Conservation (phyloP, 805 yeast species). For the Wickerhamomyces chaumierensis region DNA sequence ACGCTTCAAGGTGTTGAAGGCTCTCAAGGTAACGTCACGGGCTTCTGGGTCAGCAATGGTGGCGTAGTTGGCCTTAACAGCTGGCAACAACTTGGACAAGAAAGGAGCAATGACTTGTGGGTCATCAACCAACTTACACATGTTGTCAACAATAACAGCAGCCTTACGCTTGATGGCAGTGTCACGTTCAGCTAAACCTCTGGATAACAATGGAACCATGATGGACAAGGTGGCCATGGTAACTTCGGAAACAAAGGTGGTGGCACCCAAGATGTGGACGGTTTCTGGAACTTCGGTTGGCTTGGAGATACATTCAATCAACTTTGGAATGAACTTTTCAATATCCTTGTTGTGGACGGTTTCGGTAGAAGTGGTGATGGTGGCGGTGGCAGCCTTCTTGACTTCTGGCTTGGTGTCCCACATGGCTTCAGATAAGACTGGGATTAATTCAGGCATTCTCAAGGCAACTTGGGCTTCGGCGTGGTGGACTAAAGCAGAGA, state of each 20-base stretch:
- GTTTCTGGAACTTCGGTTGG: conserved; percentile 98
- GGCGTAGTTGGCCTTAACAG: conserved; percentile 85
- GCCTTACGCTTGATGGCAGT: conserved; percentile 99
- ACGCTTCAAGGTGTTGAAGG: conserved; percentile 93
- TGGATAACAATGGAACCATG: conserved; percentile 96
- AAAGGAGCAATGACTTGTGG: conserved; percentile 99
- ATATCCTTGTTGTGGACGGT: conserved; percentile 99
- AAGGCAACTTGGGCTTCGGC: conserved; percentile 94
- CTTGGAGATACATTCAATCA: conserved; percentile 92
- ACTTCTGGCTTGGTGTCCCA: conserved; percentile 99
- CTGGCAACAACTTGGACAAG: conserved; percentile 91
- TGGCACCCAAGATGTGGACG: conserved; percentile 97
- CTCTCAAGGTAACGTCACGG: conserved; percentile 96
- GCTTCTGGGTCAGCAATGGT: conserved; percentile 99
- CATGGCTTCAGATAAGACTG: conserved; percentile 98
- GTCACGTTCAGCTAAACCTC: conserved; percentile 99
- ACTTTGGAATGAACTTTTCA: conserved; percentile 96
- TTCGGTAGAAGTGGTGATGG: conserved; percentile 93
- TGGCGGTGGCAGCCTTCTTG: conserved; percentile 89
- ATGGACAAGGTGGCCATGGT: conserved; percentile 98
- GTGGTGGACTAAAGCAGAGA: conserved; percentile 80
- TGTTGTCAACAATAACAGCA: conserved; percentile 98
- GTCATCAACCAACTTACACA: conserved; percentile 99
- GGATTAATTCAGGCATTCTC: conserved; percentile 99
- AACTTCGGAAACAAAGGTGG: conserved; percentile 98